A percentile compares a stretch with the other conserved stretches of the same genome.
phyloP scores from a whole-genome alignment of 805 yeast genomes.

The Metschnikowia vanudenii region DNA sequence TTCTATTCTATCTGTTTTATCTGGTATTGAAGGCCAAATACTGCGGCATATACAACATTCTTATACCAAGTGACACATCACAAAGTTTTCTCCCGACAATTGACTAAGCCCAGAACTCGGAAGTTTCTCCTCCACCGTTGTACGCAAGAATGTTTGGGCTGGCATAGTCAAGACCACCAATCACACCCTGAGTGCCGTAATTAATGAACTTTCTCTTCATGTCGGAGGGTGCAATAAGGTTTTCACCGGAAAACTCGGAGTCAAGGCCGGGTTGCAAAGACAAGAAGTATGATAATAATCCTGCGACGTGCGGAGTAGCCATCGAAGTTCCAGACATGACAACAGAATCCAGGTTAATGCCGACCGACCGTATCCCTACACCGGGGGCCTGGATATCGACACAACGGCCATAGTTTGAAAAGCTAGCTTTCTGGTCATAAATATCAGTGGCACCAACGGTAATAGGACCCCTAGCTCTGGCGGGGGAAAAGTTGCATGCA shows the following conservation, averaged over 20 bases:
- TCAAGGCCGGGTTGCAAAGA: slow-evolving; percentile 20
- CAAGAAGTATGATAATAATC: slow-evolving; percentile 54
- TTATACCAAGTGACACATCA: too few species aligned
- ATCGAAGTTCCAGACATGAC: slow-evolving; percentile 71
- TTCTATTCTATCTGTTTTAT: too few species aligned
- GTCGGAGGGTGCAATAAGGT: slow-evolving; percentile 44
- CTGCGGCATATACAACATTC: too few species aligned
- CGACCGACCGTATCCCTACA: slow-evolving; percentile 67
- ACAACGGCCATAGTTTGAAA: slow-evolving; percentile 93
- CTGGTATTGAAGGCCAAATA: too few species aligned
- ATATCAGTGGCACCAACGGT: slow-evolving; percentile 94
- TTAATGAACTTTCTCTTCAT: slow-evolving; percentile 42
- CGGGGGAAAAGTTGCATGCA: slow-evolving; percentile 92
- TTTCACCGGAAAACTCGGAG: slow-evolving; percentile 29
- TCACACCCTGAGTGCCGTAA: slow-evolving; percentile 45
- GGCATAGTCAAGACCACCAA: slow-evolving; percentile 46
- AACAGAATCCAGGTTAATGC: slow-evolving; percentile 8
- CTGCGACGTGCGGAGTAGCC: slow-evolving; percentile 74
- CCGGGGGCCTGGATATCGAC: slow-evolving; percentile 98
- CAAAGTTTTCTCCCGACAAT: too few species aligned
- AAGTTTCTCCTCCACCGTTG: slow-evolving; percentile 24
- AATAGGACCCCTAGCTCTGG: slow-evolving; percentile 75
- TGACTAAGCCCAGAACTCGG: too few species aligned
- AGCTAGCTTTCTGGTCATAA: slow-evolving; percentile 86
- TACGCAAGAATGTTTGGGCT: slow-evolving; percentile 60